phyloP scores from a whole-genome alignment of 768 basidiomycete species.

The Lactarius indigo region DNA sequence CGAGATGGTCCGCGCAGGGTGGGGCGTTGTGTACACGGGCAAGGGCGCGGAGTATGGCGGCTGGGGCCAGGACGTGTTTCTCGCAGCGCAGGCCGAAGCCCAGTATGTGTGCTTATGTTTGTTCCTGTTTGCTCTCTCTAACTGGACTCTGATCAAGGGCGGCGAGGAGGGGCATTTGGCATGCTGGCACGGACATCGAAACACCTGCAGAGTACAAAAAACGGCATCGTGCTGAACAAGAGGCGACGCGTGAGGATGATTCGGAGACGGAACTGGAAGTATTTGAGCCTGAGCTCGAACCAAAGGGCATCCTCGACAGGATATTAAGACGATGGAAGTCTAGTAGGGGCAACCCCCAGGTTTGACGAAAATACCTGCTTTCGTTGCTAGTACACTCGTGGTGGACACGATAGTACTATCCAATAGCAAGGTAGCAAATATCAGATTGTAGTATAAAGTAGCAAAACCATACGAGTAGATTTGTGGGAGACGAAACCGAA shows the following conservation, averaged over 20 bases:
- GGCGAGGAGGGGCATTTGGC: conserved; percentile 42
- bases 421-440: not conserved
- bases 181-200: conserved; percentile 32
- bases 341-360: not conserved
- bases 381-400: not conserved
- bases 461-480: not conserved
- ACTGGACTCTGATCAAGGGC: conserved; percentile 7
- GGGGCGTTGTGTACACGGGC: conserved; percentile 72
- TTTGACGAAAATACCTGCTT: not conserved
- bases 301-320: not conserved
- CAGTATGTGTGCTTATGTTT: conserved; percentile 44
- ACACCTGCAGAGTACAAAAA: conserved; percentile 45
- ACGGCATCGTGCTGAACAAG: conserved; percentile 24
- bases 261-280: not conserved
- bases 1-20: conserved; percentile 79
- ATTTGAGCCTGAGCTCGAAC: not conserved
- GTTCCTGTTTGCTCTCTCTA: not conserved
- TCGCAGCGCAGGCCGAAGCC: conserved; percentile 60
- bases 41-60: conserved; percentile 77
- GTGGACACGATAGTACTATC: not conserved
- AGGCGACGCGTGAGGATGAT: not conserved
- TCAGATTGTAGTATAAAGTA: not conserved
- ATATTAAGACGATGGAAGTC: conserved; percentile 1
- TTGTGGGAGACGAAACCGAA: not conserved
- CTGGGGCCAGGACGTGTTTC: conserved; percentile 60